Evolutionary conservation across 2,329 filamentous ascomycete genomes (phyloP).

Genomic region (Ceratocystis cubensis): DNA sequence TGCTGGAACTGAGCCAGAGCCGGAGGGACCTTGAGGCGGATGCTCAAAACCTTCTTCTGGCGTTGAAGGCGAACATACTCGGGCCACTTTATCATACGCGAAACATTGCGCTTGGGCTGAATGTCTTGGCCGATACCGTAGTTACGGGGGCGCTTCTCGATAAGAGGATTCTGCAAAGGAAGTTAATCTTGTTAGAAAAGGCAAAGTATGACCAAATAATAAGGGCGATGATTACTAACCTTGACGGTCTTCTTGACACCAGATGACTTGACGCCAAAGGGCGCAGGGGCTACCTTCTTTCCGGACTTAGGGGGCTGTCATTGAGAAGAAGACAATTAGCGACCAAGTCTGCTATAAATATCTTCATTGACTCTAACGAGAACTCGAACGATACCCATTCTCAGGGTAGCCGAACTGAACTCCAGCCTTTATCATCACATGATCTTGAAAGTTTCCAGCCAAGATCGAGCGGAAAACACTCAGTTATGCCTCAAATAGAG

Average conservation of each 20-base stretch:
- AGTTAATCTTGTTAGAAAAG: conserved; percentile 23
- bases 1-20: conserved; percentile 96
- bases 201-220: no score
- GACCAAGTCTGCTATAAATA: conserved; percentile 60
- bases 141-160: conserved; percentile 97
- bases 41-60: conserved; percentile 86
- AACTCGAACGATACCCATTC: conserved; percentile 26
- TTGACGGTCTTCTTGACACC: conserved; percentile 87
- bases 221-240: conserved; percentile 46
- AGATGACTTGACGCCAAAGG: conserved; percentile 91
- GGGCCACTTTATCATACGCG: conserved; percentile 98
- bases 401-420: conserved; percentile 9
- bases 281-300: conserved; percentile 96
- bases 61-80: conserved; percentile 98
- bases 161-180: conserved; percentile 73
- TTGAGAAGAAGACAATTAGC: conserved; percentile 98
- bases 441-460: conserved; percentile 13
- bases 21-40: conserved; percentile 97
- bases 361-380: conserved; percentile 85
- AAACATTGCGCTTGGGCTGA: conserved; percentile 89
- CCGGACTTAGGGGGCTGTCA: conserved; percentile 98
- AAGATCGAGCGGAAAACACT: conserved; percentile 20
- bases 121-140: conserved; percentile 98
- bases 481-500: conserved; percentile 11
- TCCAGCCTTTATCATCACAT: conserved; percentile 22